Evolutionary conservation across 768 basidiomycete genomes (phyloP).

Genomic region (Suillus spraguei): DNA sequence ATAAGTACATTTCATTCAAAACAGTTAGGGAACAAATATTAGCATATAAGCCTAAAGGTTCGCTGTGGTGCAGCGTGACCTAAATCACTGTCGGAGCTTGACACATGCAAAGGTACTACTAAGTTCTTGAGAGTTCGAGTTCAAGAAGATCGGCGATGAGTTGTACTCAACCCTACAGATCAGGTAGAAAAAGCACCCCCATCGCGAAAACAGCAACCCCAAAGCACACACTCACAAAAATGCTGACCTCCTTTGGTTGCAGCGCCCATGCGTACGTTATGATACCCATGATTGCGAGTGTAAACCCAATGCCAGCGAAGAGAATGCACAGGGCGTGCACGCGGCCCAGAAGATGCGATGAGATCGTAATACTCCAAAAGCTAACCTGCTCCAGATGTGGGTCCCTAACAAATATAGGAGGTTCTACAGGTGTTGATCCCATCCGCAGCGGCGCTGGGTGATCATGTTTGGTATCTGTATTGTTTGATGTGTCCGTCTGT

Average conservation of each 20-base stretch:
- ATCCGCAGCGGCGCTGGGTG: background rate
- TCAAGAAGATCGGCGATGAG: background rate
- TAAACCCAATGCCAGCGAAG: slow-evolving; percentile 50
- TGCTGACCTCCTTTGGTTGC: slow-evolving; percentile 46
- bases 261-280: slow-evolving; percentile 53
- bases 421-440: slow-evolving; percentile 20
- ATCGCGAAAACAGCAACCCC: slow-evolving; percentile 34
- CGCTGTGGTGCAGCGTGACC: too few relatives aligned
- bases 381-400: slow-evolving; percentile 57
- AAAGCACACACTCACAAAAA: slow-evolving; percentile 45
- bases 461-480: slow-evolving; percentile 1
- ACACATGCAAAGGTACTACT: background rate
- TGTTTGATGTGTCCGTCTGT: background rate
- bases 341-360: slow-evolving; percentile 47
- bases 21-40: too few relatives aligned
- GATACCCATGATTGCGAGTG: slow-evolving; percentile 51
- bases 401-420: slow-evolving; percentile 42
- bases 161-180: background rate
- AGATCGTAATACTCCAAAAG: slow-evolving; percentile 39
- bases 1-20: too few relatives aligned
- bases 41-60: too few relatives aligned
- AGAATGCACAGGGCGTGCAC: slow-evolving; percentile 52
- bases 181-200: slow-evolving; percentile 5
- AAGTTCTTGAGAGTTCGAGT: background rate
- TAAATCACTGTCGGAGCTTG: too few relatives aligned